These are phyloP conservation scores for Ambrosia hybrid DNA, from an alignment of 140 eudicot genomes.

Conservation along the genomic window DNA sequence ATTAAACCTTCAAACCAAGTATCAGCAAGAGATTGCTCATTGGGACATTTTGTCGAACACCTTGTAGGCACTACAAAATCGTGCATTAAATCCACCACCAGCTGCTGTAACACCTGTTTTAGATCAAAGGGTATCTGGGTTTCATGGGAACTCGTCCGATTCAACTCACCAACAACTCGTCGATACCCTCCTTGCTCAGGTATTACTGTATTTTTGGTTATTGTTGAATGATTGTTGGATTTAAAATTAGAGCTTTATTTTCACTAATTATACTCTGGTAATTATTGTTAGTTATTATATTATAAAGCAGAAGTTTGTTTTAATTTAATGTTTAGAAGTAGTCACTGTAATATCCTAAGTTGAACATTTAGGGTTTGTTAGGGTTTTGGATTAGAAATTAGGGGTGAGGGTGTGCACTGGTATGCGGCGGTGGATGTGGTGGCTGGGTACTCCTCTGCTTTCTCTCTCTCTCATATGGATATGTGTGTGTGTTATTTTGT, in stretches of 20 bases:
- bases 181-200: constrained; percentile 59
- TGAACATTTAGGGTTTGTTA: background rate
- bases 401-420: too few species aligned
- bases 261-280: background rate
- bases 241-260: too few species aligned
- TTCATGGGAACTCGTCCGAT: constrained; percentile 24
- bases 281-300: background rate
- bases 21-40: constrained; percentile 49
- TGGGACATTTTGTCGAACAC: constrained; percentile 87
- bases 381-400: background rate
- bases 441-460: too few species aligned
- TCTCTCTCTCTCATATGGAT: too few species aligned
- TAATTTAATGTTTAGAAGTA: background rate
- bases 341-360: background rate
- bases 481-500: too few species aligned
- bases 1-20: constrained; percentile 47
- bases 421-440: too few species aligned
- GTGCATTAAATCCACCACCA: constrained; percentile 29
- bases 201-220: constrained; percentile 12
- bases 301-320: constrained; percentile 11
- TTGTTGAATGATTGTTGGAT: background rate
- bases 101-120: background rate
- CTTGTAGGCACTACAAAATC: constrained; percentile 48
- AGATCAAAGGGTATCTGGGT: constrained; percentile 2
- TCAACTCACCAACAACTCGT: constrained; percentile 27